Evolutionary conservation across 2,329 filamentous ascomycete genomes (phyloP).

Genomic region (Botrytis medusae): DNA sequence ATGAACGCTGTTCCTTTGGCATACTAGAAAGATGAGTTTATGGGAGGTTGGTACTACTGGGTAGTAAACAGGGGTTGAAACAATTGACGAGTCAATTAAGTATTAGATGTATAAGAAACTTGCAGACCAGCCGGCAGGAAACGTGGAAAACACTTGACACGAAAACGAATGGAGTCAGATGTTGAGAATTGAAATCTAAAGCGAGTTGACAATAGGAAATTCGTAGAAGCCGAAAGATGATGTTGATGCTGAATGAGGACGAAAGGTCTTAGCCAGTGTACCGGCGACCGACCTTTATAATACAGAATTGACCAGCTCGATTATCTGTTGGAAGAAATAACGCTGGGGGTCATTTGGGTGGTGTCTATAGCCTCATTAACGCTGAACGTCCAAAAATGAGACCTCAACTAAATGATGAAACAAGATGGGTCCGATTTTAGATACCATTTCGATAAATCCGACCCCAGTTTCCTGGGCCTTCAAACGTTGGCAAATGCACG

Average conservation of each 20-base stretch:
- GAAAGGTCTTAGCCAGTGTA: slow-evolving; percentile 24
- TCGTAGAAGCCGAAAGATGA: slow-evolving; percentile 1
- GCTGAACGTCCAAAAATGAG: slow-evolving; percentile 21
- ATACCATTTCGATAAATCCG: slow-evolving; percentile 13
- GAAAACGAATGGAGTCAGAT: slow-evolving; percentile 17
- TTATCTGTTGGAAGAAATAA: slow-evolving; percentile 20
- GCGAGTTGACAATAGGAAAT: slow-evolving; percentile 20
- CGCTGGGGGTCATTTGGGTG: slow-evolving; percentile 17
- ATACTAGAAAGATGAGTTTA: slow-evolving; percentile 10
- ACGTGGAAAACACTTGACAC: slow-evolving; percentile 17
- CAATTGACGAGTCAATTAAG: slow-evolving; percentile 16
- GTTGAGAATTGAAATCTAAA: slow-evolving; percentile 19
- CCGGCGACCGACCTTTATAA: slow-evolving; percentile 23
- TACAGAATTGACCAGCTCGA: slow-evolving; percentile 20
- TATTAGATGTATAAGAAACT: slow-evolving; percentile 4
- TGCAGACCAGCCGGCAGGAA: slow-evolving; percentile 20
- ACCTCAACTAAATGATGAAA: slow-evolving; percentile 22
- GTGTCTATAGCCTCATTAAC: slow-evolving; percentile 22
- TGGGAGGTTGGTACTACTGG: not conserved
- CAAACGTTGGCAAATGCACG: slow-evolving; percentile 16
- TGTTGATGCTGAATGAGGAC: slow-evolving; percentile 18
- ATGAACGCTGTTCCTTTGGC: slow-evolving; percentile 17
- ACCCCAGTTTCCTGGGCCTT: slow-evolving; percentile 13
- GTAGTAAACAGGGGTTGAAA: slow-evolving; percentile 14
- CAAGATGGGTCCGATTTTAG: slow-evolving; percentile 21